These are phyloP conservation scores for Cladosporium sp. DNA, from an alignment of 2,329 filamentous ascomycete genomes.

Conservation along the genomic window DNA sequence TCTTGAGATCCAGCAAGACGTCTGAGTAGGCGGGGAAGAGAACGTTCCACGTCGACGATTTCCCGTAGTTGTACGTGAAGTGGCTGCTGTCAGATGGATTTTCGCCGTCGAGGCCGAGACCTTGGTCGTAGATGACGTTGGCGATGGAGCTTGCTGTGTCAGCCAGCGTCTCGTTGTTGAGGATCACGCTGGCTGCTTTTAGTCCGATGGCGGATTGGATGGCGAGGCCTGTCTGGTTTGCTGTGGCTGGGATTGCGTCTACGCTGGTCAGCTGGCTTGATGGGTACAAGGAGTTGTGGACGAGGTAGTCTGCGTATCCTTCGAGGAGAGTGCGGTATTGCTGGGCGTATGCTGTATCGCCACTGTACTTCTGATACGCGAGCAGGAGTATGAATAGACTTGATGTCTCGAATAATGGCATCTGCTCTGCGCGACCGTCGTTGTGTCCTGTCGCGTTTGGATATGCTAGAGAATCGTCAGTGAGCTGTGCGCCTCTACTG, in stretches of 20 bases:
- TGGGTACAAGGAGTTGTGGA: conserved; percentile 53
- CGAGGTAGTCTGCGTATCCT: conserved; percentile 55
- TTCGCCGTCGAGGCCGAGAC: conserved; percentile 26
- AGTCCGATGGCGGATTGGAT: conserved; percentile 61
- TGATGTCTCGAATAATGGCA: conserved; percentile 42
- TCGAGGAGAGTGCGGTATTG: conserved; percentile 53
- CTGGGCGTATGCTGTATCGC: conserved; percentile 41
- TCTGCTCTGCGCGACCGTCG: conserved; percentile 44
- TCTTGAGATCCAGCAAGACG: conserved; percentile 44
- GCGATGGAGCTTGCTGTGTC: conserved; percentile 24
- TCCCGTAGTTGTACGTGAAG: conserved; percentile 51
- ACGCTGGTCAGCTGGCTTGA: conserved; percentile 60
- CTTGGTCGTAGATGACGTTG: conserved; percentile 26
- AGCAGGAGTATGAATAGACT: conserved; percentile 58
- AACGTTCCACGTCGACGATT: conserved; percentile 37
- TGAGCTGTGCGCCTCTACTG: not conserved
- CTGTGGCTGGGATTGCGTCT: conserved; percentile 58
- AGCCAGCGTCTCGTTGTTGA: conserved; percentile 48
- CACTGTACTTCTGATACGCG: conserved; percentile 56
- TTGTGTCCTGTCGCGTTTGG: conserved; percentile 61
- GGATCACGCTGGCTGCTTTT: conserved; percentile 56
- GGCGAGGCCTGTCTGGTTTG: conserved; percentile 59
- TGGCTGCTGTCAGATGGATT: conserved; percentile 32
- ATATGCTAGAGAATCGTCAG: conserved; percentile 46
- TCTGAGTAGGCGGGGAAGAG: conserved; percentile 57